A percentile compares a stretch with the other conserved stretches of the same genome.
Conservation (phyloP, 768 basidiomycete genomes). For the Leucosporidium creatinivorum region DNA sequence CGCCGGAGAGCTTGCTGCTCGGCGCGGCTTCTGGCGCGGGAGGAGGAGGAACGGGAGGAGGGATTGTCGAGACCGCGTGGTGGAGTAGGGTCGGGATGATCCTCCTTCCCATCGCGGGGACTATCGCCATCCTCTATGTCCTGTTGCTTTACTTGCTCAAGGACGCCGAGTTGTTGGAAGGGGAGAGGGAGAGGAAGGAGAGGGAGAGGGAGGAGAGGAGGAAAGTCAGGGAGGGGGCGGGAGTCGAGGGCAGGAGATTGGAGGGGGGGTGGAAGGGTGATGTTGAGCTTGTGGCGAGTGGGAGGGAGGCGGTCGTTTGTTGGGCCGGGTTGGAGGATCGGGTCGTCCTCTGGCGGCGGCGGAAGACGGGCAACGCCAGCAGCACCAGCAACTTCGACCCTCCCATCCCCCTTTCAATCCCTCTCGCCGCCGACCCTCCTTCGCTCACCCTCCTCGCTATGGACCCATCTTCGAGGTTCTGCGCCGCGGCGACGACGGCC, state of each 20-base stretch:
- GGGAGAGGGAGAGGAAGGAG: slow-evolving; percentile 50
- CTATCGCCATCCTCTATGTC: slow-evolving; percentile 64
- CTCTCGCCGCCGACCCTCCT: slow-evolving; percentile 49
- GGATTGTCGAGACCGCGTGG: neutral
- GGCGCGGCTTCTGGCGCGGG: too few relatives aligned
- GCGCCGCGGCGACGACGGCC: slow-evolving; percentile 63
- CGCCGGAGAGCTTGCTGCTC: slow-evolving; percentile 33
- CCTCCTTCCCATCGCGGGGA: slow-evolving; percentile 71
- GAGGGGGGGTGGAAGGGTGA: slow-evolving; percentile 77
- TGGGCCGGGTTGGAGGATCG: slow-evolving; percentile 71
- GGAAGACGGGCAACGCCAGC: slow-evolving; percentile 43
- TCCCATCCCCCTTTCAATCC: slow-evolving; percentile 50
- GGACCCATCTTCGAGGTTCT: slow-evolving; percentile 54
- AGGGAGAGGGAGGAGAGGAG: slow-evolving; percentile 39
- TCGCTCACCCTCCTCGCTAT: slow-evolving; percentile 54
- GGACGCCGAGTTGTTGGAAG: slow-evolving; percentile 81
- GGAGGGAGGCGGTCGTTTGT: slow-evolving; percentile 58
- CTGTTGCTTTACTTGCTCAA: slow-evolving; percentile 80
- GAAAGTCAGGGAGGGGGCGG: slow-evolving; percentile 12
- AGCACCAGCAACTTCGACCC: slow-evolving; percentile 51
- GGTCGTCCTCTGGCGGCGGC: slow-evolving; percentile 58
- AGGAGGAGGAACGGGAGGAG: neutral
- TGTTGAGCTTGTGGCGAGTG: slow-evolving; percentile 69
- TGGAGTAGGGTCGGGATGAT: slow-evolving; percentile 49
- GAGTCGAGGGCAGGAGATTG: slow-evolving; percentile 47